phyloP scores from a whole-genome alignment of 371 early-diverging fungal species.

The Mortierella sp. region DNA sequence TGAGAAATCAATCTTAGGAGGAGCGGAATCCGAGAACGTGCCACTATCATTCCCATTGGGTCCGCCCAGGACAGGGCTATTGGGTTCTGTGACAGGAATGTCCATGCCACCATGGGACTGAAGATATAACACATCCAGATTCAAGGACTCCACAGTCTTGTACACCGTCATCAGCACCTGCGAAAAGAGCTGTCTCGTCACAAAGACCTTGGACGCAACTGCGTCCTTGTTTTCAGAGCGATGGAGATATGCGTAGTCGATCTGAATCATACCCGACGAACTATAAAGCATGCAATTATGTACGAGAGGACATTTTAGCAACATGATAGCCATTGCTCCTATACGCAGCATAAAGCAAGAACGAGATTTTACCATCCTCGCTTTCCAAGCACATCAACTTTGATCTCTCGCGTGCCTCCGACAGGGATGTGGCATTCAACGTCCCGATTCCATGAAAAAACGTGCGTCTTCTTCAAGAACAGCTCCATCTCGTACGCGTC shows the following conservation, averaged over 20 bases:
- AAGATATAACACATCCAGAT: conserved; percentile 74
- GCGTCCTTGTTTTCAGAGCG: conserved; percentile 29
- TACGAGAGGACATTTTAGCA: background rate
- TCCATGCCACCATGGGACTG: conserved; percentile 57
- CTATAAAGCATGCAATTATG: conserved; percentile 51
- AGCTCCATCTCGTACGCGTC: conserved; percentile 82
- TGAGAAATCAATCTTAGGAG: conserved; percentile 47
- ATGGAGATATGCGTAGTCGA: conserved; percentile 78
- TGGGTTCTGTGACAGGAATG: conserved; percentile 37
- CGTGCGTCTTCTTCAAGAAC: conserved; percentile 71
- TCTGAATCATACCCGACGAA: conserved; percentile 76
- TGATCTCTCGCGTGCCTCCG: conserved; percentile 65
- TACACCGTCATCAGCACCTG: conserved; percentile 81
- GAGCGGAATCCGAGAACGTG: conserved; percentile 6
- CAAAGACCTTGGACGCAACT: conserved; percentile 60
- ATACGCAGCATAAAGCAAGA: background rate
- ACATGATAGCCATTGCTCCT: conserved; percentile 2
- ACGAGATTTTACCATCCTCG: conserved; percentile 67
- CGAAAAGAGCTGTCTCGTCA: conserved; percentile 75
- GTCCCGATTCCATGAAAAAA: conserved; percentile 70
- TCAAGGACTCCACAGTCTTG: conserved; percentile 70
- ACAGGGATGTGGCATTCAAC: conserved; percentile 63
- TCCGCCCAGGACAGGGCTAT: conserved; percentile 18
- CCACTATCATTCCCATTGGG: conserved; percentile 6
- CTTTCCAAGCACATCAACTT: conserved; percentile 84